Evolutionary conservation across 2,329 filamentous ascomycete species (phyloP), one percentile per base, ranked within the genome.

Genomic region (Ceratocystis ficicola): DNA sequence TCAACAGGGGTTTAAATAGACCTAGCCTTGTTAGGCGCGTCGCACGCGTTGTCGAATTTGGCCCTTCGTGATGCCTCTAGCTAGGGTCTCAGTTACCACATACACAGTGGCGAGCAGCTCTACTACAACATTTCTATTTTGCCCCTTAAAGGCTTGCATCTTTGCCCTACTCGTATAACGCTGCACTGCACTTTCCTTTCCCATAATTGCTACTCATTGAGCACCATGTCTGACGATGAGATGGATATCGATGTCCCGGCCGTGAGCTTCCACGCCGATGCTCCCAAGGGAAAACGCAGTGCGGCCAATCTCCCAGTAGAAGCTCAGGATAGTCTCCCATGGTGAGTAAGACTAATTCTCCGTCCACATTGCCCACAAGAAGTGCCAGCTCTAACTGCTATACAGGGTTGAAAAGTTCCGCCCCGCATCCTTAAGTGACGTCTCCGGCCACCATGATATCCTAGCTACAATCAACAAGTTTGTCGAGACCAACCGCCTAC

Each of bases 381-480:
- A 67, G 66, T 46, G 65, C 44, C 8, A 62, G 66, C 44, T 5
- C 15, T 8, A 25, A 44, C 28, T n/a, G 64, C 67, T 60, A 20
- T 7, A 5, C 68, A 91, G 89, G 92, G 91, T 99, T 7, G 94
- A 99, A 74, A 99, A 99, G 73, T 99, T 97, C 77, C 85, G 94
- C 64, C 94, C 94, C 20, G 86, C 86, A 68, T 90, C 89, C 1
- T 84, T 99, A 59, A 85, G 87, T 70, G 94, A 99, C 76, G 94
- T 99, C 67, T 95, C 91, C 2, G 94, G 94, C 22, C 94, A 99
- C 76, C 89, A 96, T 73, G 94, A 99, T 76, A 97, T 99, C 73
- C 85, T 99, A 69, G 86, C 92, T 3, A 99, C 94, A 1, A 95
- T 99, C 78, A 96, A 96, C 81, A 94, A 92, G 75, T 99, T 99